Evolutionary conservation across 2,329 filamentous ascomycete genomes (phyloP).

Genomic region (Parascedosporium putredinis): DNA sequence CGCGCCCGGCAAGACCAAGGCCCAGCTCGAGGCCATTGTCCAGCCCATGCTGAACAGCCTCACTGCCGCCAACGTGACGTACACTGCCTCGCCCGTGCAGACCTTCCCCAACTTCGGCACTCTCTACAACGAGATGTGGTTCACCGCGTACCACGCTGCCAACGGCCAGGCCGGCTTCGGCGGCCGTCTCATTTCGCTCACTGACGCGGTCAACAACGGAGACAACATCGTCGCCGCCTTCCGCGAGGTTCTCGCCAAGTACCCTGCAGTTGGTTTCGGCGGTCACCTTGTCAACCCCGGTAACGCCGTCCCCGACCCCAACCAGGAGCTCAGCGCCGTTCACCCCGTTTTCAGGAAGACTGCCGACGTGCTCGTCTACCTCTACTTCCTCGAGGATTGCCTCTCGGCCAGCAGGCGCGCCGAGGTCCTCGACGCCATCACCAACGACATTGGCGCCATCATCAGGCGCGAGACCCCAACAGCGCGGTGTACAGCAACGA

Average conservation of each 20-base stretch:
- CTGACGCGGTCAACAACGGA: slow-evolving; percentile 24
- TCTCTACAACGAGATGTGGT: slow-evolving; percentile 16
- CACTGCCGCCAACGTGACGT: slow-evolving; percentile 22
- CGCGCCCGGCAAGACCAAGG: slow-evolving; percentile 32
- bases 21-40: slow-evolving; percentile 32
- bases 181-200: slow-evolving; percentile 25
- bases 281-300: slow-evolving; percentile 27
- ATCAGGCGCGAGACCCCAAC: slow-evolving; percentile 25
- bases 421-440: slow-evolving; percentile 26
- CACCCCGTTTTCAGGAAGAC: slow-evolving; percentile 27
- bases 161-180: slow-evolving; percentile 13
- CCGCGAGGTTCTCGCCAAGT: slow-evolving; percentile 17
- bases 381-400: slow-evolving; percentile 22
- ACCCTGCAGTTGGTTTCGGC: slow-evolving; percentile 20
- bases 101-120: slow-evolving; percentile 37
- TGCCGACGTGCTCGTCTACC: slow-evolving; percentile 24
- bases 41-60: slow-evolving; percentile 32
- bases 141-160: slow-evolving; percentile 3
- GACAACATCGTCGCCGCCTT: slow-evolving; percentile 24
- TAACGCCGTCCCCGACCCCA: slow-evolving; percentile 22
- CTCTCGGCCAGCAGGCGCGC: slow-evolving; percentile 31
- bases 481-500: slow-evolving; percentile 29
- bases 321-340: slow-evolving; percentile 20
- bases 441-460: slow-evolving; percentile 24
- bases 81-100: slow-evolving; percentile 27